Evolutionary conservation across 2,329 filamentous ascomycete genomes (phyloP), one percentile per base, ranked within the genome.

Genomic region (Monosporascus sp.): DNA sequence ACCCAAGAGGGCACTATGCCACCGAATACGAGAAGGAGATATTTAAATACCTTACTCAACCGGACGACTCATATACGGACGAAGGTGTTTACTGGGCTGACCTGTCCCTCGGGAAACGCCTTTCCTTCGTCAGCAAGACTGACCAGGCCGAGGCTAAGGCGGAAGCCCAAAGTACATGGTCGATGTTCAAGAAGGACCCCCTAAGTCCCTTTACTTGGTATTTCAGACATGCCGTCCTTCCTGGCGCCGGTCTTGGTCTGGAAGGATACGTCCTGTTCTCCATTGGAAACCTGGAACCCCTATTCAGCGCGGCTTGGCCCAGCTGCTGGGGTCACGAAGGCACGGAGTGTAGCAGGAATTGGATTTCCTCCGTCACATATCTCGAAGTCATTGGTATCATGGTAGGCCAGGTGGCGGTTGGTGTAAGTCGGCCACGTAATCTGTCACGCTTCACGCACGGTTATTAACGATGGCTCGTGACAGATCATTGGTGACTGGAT

Each of bases 231-330:
- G 93, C 92, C 72, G 87, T 97, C 51, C 84, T 97, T 54, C 93
- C 93, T 48, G 93, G 93, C 72, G 91, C 91, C 60, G 93, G 93
- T 68, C 83, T 97, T 49, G 87, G 91, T 68, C 82, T 97, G 27
- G 93, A 97, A 79, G 93, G 90, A 63, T 97, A 97, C 67, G 92
- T 97, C 42, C 82, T 97, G 20, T 97, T 97, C 79, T 97, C 92
- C 57, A 97, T 97, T 62, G 93, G 93, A 54, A 97, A 96, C 71
- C 77, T 97, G 59, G 84, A 88, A 66, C 89, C 92, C 5, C 79
- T 97, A 11, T 93, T 96, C 67, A 72, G 83, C 56, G 79, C 82
- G 36, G 83, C 84, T 6, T 97, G 93, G 80, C 82, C 84, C 1
- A 62, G 74, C 3, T 97, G 93, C 76, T 97, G 93, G 93, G 77